phyloP scores from a whole-genome alignment of 768 basidiomycete species.

The Coprinopsis marcescibilis region DNA sequence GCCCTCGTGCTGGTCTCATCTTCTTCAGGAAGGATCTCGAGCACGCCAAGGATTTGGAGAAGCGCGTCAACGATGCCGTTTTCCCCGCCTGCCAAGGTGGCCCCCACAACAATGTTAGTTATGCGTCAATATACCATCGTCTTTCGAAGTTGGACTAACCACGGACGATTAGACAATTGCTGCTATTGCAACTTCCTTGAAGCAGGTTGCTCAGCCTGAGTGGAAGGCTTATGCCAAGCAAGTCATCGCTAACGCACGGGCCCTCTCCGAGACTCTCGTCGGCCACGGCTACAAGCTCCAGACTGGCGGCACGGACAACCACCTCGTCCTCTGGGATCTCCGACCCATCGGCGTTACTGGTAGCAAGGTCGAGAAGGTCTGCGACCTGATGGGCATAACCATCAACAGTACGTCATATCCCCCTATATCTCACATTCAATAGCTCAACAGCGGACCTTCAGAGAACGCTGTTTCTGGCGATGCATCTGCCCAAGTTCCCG shows the following conservation, averaged over 20 bases:
- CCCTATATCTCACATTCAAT: background rate
- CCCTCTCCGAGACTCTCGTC: conserved; percentile 68
- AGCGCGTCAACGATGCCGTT: conserved; percentile 95
- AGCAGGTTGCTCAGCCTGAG: conserved; percentile 83
- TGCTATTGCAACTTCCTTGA: conserved; percentile 86
- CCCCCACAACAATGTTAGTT: conserved; percentile 90
- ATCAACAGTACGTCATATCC: conserved; percentile 69
- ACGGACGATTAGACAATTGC: too few relatives aligned
- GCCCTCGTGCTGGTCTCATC: conserved; percentile 94
- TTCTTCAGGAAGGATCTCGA: conserved; percentile 96
- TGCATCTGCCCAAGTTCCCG: conserved; percentile 90
- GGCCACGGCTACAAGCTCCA: conserved; percentile 91
- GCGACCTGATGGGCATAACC: conserved; percentile 93
- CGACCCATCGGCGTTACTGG: conserved; percentile 95
- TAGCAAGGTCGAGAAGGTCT: conserved; percentile 97
- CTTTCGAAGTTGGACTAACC: too few relatives aligned
- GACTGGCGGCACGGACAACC: conserved; percentile 95
- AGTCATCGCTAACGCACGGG: conserved; percentile 82
- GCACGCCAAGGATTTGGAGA: conserved; percentile 81
- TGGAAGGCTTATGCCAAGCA: conserved; percentile 93
- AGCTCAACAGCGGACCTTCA: conserved; percentile 22
- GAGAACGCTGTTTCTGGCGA: conserved; percentile 98
- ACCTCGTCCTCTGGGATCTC: conserved; percentile 96
- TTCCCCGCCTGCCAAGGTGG: conserved; percentile 99
- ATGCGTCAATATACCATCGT: too few relatives aligned